Percentiles rank a stretch among this genome's conserved stretches.
Evolutionary conservation across 345 rosid species (phyloP).

Genomic region (Noccaea bulbosa): DNA sequence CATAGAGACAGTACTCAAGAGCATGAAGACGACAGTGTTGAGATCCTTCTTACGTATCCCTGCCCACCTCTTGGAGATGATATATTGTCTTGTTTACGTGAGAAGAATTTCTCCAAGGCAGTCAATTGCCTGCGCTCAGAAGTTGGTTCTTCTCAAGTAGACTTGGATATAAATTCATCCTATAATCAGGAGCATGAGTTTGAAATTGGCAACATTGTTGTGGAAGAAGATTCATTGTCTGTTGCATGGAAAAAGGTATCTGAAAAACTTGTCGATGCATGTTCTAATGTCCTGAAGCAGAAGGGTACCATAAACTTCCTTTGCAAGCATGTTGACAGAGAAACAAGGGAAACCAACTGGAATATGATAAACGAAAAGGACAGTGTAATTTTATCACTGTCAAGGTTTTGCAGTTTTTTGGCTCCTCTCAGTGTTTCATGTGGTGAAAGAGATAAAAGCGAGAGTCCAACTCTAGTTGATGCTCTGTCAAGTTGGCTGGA

Average conservation of each 20-base stretch:
- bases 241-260: slow-evolving; percentile 80
- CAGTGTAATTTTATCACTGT: slow-evolving; percentile 46
- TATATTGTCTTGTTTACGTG: slow-evolving; percentile 60
- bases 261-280: slow-evolving; percentile 65
- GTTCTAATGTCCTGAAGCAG: slow-evolving; percentile 48
- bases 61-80: slow-evolving; percentile 66
- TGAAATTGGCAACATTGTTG: slow-evolving; percentile 77
- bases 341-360: slow-evolving; percentile 45
- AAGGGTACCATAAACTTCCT: slow-evolving; percentile 53
- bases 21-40: slow-evolving; percentile 53
- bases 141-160: slow-evolving; percentile 41
- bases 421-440: slow-evolving; percentile 42
- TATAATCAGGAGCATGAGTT: slow-evolving; percentile 43
- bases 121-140: slow-evolving; percentile 41
- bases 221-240: slow-evolving; percentile 70
- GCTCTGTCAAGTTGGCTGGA: slow-evolving; percentile 71
- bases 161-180: slow-evolving; percentile 37
- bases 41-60: slow-evolving; percentile 71
- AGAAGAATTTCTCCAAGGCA: slow-evolving; percentile 38
- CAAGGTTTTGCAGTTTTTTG: slow-evolving; percentile 69
- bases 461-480: slow-evolving; percentile 50
- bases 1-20: slow-evolving; percentile 43
- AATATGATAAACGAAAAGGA: slow-evolving; percentile 49
- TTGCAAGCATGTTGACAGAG: slow-evolving; percentile 71
- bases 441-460: slow-evolving; percentile 48